These are phyloP conservation scores for Rhodamnia rubescens DNA, from an alignment of 345 rosid genomes.

Conservation along the genomic window DNA sequence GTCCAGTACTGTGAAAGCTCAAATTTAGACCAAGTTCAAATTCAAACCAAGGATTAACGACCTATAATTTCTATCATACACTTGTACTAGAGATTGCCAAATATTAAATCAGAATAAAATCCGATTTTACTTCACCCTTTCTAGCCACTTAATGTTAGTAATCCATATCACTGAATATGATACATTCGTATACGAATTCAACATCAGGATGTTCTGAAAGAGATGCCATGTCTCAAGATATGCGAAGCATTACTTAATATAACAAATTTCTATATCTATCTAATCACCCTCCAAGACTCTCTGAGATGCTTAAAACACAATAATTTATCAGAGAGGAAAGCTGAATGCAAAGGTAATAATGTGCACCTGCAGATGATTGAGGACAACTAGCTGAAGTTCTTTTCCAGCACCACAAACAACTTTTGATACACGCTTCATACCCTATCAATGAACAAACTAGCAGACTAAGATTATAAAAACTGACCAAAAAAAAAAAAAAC, in stretches of 20 bases:
- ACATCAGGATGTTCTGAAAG: neutral
- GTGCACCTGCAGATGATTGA: conserved; percentile 79
- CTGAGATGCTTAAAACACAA: neutral
- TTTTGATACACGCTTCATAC: conserved; percentile 78
- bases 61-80: neutral
- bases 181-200: neutral
- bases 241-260: neutral
- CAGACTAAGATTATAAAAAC: neutral
- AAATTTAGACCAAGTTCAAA: neutral
- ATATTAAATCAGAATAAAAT: neutral
- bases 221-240: neutral
- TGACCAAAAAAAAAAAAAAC: conserved; percentile 3
- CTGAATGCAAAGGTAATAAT: conserved; percentile 3
- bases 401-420: conserved; percentile 78
- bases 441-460: conserved; percentile 27
- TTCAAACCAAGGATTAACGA: neutral
- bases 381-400: conserved; percentile 81
- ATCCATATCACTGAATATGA: neutral
- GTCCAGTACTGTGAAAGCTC: neutral
- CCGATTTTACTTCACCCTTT: neutral
- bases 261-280: neutral
- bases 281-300: neutral
- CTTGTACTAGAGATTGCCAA: neutral
- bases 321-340: neutral
- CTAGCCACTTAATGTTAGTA: neutral